These are phyloP conservation scores for Solanum medicagineum DNA, from an alignment of 257 asterid species.

Conservation along the genomic window DNA sequence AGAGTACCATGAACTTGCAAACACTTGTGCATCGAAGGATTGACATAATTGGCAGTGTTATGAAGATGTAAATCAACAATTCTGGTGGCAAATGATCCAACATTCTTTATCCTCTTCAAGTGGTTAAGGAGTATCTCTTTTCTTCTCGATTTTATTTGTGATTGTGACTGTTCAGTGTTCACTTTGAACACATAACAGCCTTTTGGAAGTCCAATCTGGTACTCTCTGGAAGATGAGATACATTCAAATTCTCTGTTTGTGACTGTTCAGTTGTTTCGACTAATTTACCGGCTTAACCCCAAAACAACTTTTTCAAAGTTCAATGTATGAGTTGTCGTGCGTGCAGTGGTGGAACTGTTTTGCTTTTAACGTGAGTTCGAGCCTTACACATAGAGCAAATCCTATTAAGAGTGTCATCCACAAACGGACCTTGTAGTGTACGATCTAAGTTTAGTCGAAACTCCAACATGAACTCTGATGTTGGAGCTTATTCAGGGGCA, in stretches of 20 bases:
- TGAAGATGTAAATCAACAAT: background rate
- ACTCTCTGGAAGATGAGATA: background rate
- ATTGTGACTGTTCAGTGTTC: background rate
- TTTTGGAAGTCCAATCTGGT: background rate
- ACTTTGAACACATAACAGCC: background rate
- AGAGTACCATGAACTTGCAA: background rate
- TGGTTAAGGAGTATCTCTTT: no score
- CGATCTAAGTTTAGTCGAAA: no score
- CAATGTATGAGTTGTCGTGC: no score
- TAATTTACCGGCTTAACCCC: no score
- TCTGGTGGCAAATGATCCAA: background rate
- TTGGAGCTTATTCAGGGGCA: background rate
- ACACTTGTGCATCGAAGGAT: slow-evolving; percentile 1
- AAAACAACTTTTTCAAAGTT: no score
- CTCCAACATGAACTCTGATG: background rate
- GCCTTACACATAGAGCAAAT: no score
- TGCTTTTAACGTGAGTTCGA: no score
- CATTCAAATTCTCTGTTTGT: background rate
- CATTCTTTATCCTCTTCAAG: background rate
- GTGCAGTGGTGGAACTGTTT: no score
- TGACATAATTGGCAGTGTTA: background rate
- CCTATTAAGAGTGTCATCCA: no score
- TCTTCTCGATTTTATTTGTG: background rate
- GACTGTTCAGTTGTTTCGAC: background rate
- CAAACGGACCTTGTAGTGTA: no score